Base-by-base conservation (phyloP, 2,329 filamentous ascomycete genomes). In the Boeremia exigua region DNA sequence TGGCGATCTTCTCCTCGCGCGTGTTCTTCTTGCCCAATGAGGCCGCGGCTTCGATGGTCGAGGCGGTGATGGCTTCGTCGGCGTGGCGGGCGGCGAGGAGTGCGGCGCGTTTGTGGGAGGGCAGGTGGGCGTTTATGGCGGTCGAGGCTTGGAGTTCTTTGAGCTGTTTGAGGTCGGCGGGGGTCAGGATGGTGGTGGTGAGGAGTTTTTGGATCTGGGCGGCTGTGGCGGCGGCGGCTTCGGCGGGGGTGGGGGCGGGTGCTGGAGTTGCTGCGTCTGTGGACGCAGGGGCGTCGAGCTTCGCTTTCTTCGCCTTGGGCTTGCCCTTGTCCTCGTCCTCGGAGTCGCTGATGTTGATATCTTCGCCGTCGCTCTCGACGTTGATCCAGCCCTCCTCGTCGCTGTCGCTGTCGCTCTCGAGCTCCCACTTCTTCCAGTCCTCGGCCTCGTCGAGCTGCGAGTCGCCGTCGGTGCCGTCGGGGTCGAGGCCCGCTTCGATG, bases 101-200 rank as follows among this genome's bases (percentile, higher is more conserved):
- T 33, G 74, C 72, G 19, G 74, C 72, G 23, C 78, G 77, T 52
- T 77, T 75, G 59, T 77, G 72, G 1, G 66, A 66, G 2, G 82
- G 80, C 27, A 88, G 75, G 30, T 79, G 71, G 59, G 90, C 88
- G 61, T 89, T 86, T 42, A 98, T 79, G 32, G 86, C 84, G 17
- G 91, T 86, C 38, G 89, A 82, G 45, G 90, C 82, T 42, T 91
- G 90, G 23, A 99, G 87, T 77, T 97, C 94, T 59, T 91, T 87
- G 17, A 99, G 88, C 75, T 98, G 98, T 65, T 91, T 88, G n/a
- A 98, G 84, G 76, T 99, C 95, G 11, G 95, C 95, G 0, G 95
- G 95, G 0, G 95, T 99, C 59, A 99, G 87, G 62, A 99, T 96
- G 44, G 91, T 89, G 2, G 91, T 96, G 0, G 91, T 96, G n/a